Evolutionary conservation across 495 filamentous ascomycete species (phyloP).

Genomic region (Aspergillus kassunensis): DNA sequence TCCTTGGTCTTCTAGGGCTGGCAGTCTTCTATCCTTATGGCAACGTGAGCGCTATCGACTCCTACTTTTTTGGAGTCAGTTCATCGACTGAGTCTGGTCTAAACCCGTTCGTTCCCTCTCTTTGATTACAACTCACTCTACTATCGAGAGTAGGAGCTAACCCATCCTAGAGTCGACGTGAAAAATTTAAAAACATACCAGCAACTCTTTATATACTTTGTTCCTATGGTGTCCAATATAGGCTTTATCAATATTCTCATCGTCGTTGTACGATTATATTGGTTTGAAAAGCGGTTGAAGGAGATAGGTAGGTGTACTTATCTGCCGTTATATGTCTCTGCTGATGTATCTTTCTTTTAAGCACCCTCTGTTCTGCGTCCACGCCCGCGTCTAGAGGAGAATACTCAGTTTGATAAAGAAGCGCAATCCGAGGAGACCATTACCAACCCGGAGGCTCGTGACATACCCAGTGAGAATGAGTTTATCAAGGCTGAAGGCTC

Average conservation of each 20-base stretch:
- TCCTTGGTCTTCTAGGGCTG: slow-evolving; percentile 29
- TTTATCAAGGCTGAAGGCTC: too few relatives aligned
- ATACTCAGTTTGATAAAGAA: slow-evolving; percentile 6
- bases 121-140: neutral
- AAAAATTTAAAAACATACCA: slow-evolving; percentile 37
- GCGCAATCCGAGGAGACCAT: neutral
- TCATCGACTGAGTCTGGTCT: slow-evolving; percentile 40
- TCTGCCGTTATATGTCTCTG: neutral
- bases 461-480: neutral
- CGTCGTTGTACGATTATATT: slow-evolving; percentile 30
- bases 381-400: neutral
- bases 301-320: slow-evolving; percentile 4
- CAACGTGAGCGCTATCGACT: slow-evolving; percentile 37
- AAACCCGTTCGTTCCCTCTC: slow-evolving; percentile 30
- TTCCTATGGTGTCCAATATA: slow-evolving; percentile 31
- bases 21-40: slow-evolving; percentile 38
- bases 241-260: slow-evolving; percentile 36
- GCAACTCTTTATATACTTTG: slow-evolving; percentile 34
- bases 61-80: slow-evolving; percentile 44
- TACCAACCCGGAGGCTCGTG: neutral
- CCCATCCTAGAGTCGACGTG: slow-evolving; percentile 27
- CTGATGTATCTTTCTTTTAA: neutral
- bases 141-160: too few relatives aligned
- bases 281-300: slow-evolving; percentile 32
- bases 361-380: slow-evolving; percentile 10